Evolutionary conservation across 2,329 filamentous ascomycete genomes (phyloP).

Genomic region (Claviceps pazoutovae): DNA sequence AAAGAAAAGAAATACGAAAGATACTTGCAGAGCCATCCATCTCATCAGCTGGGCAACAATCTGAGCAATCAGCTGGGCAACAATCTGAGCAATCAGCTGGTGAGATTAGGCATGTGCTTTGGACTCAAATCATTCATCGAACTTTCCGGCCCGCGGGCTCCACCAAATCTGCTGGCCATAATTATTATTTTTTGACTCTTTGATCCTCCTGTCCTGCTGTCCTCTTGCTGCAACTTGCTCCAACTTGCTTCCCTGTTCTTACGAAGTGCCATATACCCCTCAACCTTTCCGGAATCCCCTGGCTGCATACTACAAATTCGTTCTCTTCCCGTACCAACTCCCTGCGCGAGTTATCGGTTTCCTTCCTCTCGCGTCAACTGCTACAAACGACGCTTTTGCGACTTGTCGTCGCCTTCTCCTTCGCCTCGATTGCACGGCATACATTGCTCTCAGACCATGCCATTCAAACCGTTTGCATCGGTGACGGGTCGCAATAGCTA

Average conservation of each 20-base stretch:
- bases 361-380: not conserved
- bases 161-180: slow-evolving; percentile 2
- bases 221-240: not conserved
- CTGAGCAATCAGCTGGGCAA: not conserved
- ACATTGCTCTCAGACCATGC: slow-evolving; percentile 26
- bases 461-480: slow-evolving; percentile 41
- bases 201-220: not conserved
- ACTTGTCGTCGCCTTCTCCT: not conserved
- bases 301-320: not conserved
- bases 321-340: not conserved
- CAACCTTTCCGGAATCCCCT: not conserved
- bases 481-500: slow-evolving; percentile 36
- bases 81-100: not conserved
- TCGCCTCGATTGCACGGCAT: not conserved
- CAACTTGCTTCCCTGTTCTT: not conserved
- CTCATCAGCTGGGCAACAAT: not conserved
- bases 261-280: not conserved
- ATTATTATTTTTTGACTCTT: not conserved
- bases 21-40: too few species aligned
- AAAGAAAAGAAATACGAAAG: too few species aligned
- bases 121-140: not conserved
- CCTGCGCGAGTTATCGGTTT: not conserved
- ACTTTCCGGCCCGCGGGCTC: slow-evolving; percentile 3
- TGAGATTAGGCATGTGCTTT: slow-evolving; percentile 3
- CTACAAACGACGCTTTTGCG: not conserved